These are phyloP conservation scores for Clarireedia hainanense DNA, from an alignment of 2,329 filamentous ascomycete species.

Conservation along the genomic window DNA sequence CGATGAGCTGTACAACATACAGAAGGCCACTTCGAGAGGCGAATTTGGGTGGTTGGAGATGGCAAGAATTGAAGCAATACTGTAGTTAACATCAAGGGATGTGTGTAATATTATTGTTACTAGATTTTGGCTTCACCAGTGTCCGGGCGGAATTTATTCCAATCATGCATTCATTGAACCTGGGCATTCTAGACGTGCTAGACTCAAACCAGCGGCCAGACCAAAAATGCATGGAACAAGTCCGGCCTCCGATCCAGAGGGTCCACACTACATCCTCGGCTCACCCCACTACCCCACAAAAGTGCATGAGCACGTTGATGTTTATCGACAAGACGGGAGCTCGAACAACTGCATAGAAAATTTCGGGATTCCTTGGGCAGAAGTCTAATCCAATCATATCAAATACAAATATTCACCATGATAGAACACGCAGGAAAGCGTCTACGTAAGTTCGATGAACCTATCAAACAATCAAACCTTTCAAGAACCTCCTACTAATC, in stretches of 20 bases:
- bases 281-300: slow-evolving; percentile 6
- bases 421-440: slow-evolving; percentile 2
- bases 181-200: neutral
- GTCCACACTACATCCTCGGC: slow-evolving; percentile 3
- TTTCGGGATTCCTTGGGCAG: too few species aligned
- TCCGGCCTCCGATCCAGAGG: neutral
- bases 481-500: neutral
- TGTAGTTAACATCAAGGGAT: neutral
- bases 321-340: too few species aligned
- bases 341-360: too few species aligned
- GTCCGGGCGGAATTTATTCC: neutral
- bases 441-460: neutral
- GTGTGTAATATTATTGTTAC: neutral
- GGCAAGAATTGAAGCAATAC: slow-evolving; percentile 40
- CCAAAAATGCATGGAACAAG: neutral
- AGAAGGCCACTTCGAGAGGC: slow-evolving; percentile 40
- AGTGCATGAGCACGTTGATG: neutral
- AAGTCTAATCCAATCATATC: neutral
- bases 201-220: neutral
- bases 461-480: neutral
- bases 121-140: too few species aligned
- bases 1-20: slow-evolving; percentile 54
- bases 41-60: slow-evolving; percentile 44
- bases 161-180: neutral
- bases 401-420: neutral